Conservation (phyloP, 140 eudicot genomes). For the Cichorium intybus region DNA sequence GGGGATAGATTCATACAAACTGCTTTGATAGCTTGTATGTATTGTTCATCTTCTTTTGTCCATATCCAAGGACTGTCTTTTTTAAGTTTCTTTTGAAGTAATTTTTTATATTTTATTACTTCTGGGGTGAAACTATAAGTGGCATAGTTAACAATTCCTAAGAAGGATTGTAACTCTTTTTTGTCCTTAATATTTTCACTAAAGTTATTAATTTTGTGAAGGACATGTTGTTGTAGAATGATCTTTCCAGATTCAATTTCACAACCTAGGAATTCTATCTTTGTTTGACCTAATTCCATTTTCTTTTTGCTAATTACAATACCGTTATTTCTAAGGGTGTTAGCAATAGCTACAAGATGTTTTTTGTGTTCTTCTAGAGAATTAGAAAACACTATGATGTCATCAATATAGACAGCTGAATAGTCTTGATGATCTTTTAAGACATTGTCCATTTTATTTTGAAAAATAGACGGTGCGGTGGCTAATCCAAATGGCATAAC, state of each 20-base stretch:
- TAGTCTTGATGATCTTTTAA: background rate
- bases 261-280: background rate
- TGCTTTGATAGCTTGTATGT: background rate
- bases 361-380: background rate
- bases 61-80: background rate
- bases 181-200: background rate
- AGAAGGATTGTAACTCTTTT: background rate
- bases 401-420: background rate
- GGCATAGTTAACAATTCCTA: background rate
- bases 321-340: background rate
- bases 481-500: no score
- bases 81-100: background rate
- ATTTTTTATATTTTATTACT: background rate
- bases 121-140: background rate
- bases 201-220: background rate
- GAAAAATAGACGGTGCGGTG: background rate
- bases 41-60: background rate
- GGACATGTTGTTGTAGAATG: background rate
- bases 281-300: background rate
- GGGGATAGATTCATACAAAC: background rate
- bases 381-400: background rate
- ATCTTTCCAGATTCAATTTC: background rate
- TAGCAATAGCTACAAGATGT: background rate
- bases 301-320: background rate
- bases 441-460: background rate